Base-by-base conservation (phyloP, 1,284 basidiomycete species). In the Chalciporus sp. region DNA sequence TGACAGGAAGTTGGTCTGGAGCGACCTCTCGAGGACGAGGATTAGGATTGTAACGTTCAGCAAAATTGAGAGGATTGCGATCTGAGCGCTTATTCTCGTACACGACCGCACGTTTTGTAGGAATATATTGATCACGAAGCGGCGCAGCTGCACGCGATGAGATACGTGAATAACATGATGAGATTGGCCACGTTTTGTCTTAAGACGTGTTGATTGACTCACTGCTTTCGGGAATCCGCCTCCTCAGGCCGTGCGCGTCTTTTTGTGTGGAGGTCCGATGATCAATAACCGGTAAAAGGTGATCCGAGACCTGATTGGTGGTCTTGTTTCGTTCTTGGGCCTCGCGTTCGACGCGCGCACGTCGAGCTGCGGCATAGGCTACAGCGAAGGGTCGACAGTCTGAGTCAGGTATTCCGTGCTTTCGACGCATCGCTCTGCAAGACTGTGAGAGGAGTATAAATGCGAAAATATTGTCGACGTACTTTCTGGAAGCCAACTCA, bases 371-470 rank as follows among this genome's bases (percentile, higher is more conserved):
- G 58, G 86, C 84, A 69, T 88, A 89, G n/a, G 90, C 90, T 54
- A 92, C 85, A 66, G 86, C 86, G 76, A 92, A 92, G 9, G 90
- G 87, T 37, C 90, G 79, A 59, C 83, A 77, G 73, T 92, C 90
- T 53, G 76, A 77, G 74, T 92, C 90, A 17, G 90, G 89, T 55
- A 92, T 92, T 44, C 90, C 90, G 64, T 90, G 82, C 71, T 81
- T 78, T 61, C 90, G 76, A 55, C 90, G 81, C 73, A 82, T 80
- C 55, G 81, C 72, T 58, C 82, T 84, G 49, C 48, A 37, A 50
- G 52, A 45, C 31, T 4, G 50, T 60, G 8, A 58, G 63, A 53
- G 12, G 45, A 43, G 48, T 39, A 31, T 40, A 58, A 55, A 52
- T 46, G 28, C 37, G 47, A 51, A 42, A 5, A 33, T 42, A 39